These are phyloP conservation scores for Phaeosphaeriaceae sp. DNA, from an alignment of 2,329 filamentous ascomycete genomes.

Conservation along the genomic window DNA sequence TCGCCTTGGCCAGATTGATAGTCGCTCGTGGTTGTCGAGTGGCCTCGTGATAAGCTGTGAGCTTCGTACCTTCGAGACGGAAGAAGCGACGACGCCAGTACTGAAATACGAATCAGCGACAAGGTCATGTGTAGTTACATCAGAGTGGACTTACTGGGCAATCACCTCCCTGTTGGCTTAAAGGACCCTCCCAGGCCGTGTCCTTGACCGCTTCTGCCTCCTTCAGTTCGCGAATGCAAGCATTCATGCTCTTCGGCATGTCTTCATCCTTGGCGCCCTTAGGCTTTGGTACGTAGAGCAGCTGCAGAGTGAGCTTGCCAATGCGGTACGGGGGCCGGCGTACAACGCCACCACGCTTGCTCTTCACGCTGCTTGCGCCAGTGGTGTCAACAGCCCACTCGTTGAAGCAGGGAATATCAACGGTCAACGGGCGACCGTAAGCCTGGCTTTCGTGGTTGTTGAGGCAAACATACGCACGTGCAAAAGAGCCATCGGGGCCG, in stretches of 20 bases:
- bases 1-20: conserved; percentile 93
- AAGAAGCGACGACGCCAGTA: conserved; percentile 99
- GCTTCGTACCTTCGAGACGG: conserved; percentile 86
- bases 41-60: conserved; percentile 95
- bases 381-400: conserved; percentile 94
- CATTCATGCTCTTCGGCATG: conserved; percentile 99
- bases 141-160: conserved; percentile 77
- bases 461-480: conserved; percentile 88
- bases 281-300: conserved; percentile 92
- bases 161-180: conserved; percentile 97
- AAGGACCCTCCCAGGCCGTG: conserved; percentile 82
- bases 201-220: conserved; percentile 83
- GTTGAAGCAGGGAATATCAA: conserved; percentile 95
- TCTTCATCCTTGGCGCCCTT: conserved; percentile 88
- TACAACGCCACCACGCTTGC: conserved; percentile 80
- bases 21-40: conserved; percentile 94
- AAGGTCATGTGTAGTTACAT: not conserved
- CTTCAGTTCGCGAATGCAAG: conserved; percentile 90
- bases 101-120: conserved; percentile 54
- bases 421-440: conserved; percentile 85
- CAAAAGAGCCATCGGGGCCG: conserved; percentile 92
- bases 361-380: conserved; percentile 85
- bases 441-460: conserved; percentile 90
- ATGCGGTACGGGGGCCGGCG: conserved; percentile 92
- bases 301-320: conserved; percentile 90